Conservation (phyloP, 768 basidiomycete genomes). For the Agaricus sinodeliciosus region DNA sequence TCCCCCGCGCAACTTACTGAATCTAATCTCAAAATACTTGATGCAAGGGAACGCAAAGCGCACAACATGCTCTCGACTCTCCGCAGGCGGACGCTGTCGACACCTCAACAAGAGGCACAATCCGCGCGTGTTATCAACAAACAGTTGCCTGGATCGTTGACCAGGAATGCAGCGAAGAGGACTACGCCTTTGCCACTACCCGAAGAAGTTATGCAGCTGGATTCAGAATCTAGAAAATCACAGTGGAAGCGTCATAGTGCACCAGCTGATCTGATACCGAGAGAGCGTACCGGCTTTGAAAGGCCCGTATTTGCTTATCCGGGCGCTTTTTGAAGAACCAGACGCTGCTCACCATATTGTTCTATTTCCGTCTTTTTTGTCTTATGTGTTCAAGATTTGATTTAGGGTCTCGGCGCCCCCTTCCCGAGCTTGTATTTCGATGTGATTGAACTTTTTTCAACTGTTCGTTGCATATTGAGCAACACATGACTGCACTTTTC, state of each 20-base stretch:
- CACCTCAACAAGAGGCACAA: constrained; percentile 21
- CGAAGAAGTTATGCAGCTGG: constrained; percentile 10
- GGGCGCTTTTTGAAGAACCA: constrained; percentile 45
- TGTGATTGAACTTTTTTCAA: constrained; percentile 1
- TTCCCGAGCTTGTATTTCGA: constrained; percentile 4
- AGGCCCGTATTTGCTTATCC: constrained; percentile 53
- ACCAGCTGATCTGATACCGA: constrained; percentile 51
- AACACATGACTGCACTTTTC: constrained; percentile 2
- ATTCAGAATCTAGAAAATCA: constrained; percentile 22
- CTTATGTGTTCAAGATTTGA: not conserved
- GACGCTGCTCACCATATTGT: not conserved
- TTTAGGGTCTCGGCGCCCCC: constrained; percentile 1
- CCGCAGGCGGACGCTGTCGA: constrained; percentile 44
- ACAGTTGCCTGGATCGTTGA: constrained; percentile 1
- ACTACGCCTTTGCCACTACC: constrained; percentile 4
- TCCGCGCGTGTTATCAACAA: constrained; percentile 1
- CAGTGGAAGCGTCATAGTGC: constrained; percentile 54
- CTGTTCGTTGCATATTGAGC: constrained; percentile 2
- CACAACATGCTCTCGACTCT: constrained; percentile 63
- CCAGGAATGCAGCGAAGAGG: constrained; percentile 7
- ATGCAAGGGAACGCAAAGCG: constrained; percentile 49
- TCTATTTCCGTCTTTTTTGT: not conserved
- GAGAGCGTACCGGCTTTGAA: constrained; percentile 47
- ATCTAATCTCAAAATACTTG: constrained; percentile 43
- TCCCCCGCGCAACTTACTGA: constrained; percentile 46